These are phyloP conservation scores for Vicia faba DNA, from an alignment of 306 rosid species.

Conservation along the genomic window DNA sequence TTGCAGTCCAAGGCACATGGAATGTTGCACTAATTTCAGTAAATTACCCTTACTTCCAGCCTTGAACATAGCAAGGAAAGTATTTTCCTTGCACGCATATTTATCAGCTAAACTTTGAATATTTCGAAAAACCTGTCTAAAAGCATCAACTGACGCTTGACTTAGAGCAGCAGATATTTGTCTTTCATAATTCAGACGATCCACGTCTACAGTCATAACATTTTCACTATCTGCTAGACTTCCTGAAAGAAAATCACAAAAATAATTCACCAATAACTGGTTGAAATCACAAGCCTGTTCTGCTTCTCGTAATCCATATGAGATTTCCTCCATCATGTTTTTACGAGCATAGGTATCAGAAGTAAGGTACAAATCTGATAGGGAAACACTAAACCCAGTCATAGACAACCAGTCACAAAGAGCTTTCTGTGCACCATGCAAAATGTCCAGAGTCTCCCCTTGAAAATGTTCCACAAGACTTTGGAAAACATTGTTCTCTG, in stretches of 20 bases:
- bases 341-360: constrained; percentile 56
- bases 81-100: constrained; percentile 61
- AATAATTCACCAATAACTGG: constrained; percentile 66
- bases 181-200: constrained; percentile 60
- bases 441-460: constrained; percentile 56
- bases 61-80: constrained; percentile 74
- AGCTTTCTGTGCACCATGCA: constrained; percentile 68
- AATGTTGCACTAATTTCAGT: constrained; percentile 76
- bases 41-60: constrained; percentile 99
- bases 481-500: constrained; percentile 60
- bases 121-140: constrained; percentile 72
- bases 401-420: constrained; percentile 89
- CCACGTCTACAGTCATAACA: constrained; percentile 44
- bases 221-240: constrained; percentile 47
- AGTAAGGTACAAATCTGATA: constrained; percentile 73
- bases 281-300: constrained; percentile 61
- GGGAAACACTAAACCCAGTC: constrained; percentile 91
- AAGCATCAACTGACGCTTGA: constrained; percentile 87
- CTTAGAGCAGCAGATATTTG: constrained; percentile 72
- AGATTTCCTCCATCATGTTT: constrained; percentile 82
- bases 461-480: constrained; percentile 55
- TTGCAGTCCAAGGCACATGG: constrained; percentile 96
- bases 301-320: constrained; percentile 73
- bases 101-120: constrained; percentile 69
- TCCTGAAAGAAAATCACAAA: constrained; percentile 53